Evolutionary conservation across 208 protist genomes (phyloP).

Genomic region (Phytomonas francai): DNA sequence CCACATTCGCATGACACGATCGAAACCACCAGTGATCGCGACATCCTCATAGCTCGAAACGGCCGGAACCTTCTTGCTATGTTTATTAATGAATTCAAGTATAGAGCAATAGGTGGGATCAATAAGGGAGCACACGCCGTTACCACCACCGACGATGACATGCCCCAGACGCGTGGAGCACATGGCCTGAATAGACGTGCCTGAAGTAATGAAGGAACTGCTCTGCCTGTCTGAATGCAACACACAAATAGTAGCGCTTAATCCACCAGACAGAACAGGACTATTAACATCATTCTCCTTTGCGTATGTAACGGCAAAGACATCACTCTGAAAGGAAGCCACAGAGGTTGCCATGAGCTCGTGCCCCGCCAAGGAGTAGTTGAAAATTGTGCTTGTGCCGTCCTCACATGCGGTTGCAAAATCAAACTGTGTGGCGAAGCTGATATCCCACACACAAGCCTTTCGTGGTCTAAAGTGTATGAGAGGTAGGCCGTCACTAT

Average conservation of each 20-base stretch:
- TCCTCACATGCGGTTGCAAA: constrained; percentile 85
- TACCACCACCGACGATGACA: constrained; percentile 78
- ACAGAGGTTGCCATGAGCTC: constrained; percentile 75
- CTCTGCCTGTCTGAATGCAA: constrained; percentile 82
- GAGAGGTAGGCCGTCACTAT: constrained; percentile 72
- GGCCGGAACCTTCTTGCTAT: constrained; percentile 80
- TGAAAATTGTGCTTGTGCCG: constrained; percentile 81
- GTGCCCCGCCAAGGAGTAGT: constrained; percentile 75
- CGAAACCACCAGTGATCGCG: constrained; percentile 76
- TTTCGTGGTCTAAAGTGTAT: constrained; percentile 87
- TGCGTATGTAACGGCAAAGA: constrained; percentile 82
- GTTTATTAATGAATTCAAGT: constrained; percentile 56
- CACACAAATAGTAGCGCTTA: constrained; percentile 81
- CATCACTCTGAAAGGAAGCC: constrained; percentile 82
- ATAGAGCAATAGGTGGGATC: constrained; percentile 57
- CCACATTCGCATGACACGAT: constrained; percentile 74
- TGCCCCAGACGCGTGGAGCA: constrained; percentile 51
- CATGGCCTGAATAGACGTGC: constrained; percentile 84
- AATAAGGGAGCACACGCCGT: constrained; percentile 66
- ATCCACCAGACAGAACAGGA: constrained; percentile 74
- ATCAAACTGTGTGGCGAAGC: constrained; percentile 75
- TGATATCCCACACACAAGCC: constrained; percentile 85
- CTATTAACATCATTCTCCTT: constrained; percentile 60
- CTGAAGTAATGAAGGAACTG: constrained; percentile 77
- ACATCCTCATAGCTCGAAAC: constrained; percentile 55